Evolutionary conservation across 768 basidiomycete genomes (phyloP).

Genomic region (Kwoniella mangroviensis): DNA sequence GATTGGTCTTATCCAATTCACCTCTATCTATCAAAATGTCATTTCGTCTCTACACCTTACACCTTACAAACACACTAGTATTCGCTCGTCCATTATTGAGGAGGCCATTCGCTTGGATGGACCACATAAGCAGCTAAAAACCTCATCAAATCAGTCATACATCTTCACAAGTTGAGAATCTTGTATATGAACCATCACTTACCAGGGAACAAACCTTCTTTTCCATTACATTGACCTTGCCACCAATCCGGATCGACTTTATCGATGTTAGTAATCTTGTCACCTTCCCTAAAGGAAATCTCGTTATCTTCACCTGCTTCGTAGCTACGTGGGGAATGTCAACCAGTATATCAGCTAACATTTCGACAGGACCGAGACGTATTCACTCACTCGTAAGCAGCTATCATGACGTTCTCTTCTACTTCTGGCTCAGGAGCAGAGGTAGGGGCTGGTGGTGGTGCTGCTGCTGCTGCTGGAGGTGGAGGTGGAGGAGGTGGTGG

Average conservation of each 20-base stretch:
- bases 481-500: conserved; percentile 61
- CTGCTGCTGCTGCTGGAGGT: conserved; percentile 47
- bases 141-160: too few relatives aligned
- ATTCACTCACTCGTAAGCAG: conserved; percentile 63
- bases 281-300: conserved; percentile 80
- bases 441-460: conserved; percentile 54
- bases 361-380: too few relatives aligned
- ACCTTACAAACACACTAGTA: too few relatives aligned
- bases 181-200: not conserved
- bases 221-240: conserved; percentile 45
- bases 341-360: not conserved
- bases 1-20: too few relatives aligned
- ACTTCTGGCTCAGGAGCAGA: conserved; percentile 58
- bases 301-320: conserved; percentile 92
- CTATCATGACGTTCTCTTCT: conserved; percentile 58
- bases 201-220: conserved; percentile 57
- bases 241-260: conserved; percentile 61
- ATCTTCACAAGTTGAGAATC: not conserved
- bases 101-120: conserved; percentile 29
- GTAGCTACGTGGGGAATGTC: conserved; percentile 64
- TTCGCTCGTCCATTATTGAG: conserved; percentile 2
- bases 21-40: too few relatives aligned
- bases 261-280: conserved; percentile 76
- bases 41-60: too few relatives aligned
- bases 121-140: conserved; percentile 41